Conservation (phyloP, 2,329 filamentous ascomycete genomes). For the Penicillium nordicum region DNA sequence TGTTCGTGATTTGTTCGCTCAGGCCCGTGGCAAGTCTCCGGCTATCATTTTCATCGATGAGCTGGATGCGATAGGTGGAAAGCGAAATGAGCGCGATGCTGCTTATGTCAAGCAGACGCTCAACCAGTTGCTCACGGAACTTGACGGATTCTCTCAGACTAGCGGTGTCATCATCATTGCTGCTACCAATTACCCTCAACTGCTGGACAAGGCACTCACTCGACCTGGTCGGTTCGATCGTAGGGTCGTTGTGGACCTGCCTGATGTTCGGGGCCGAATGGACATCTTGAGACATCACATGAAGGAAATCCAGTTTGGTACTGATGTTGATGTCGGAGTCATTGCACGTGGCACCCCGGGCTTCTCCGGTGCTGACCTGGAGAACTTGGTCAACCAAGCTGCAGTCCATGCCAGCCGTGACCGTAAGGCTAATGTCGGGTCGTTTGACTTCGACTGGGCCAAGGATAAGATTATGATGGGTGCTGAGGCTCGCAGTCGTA, state of each 20-base stretch:
- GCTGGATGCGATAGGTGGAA: constrained; percentile 88
- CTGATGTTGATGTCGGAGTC: constrained; percentile 76
- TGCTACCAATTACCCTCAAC: constrained; percentile 92
- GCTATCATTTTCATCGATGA: constrained; percentile 96
- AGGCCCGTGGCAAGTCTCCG: constrained; percentile 80
- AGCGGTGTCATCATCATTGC: constrained; percentile 93
- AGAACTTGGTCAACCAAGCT: constrained; percentile 95
- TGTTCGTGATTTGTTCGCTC: constrained; percentile 84
- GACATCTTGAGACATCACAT: constrained; percentile 92
- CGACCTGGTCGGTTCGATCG: constrained; percentile 94
- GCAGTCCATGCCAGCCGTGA: constrained; percentile 90
- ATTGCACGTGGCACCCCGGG: constrained; percentile 86
- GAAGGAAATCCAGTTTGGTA: constrained; percentile 77
- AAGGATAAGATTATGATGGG: constrained; percentile 99
- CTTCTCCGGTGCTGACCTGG: constrained; percentile 90
- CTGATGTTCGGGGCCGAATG: constrained; percentile 88
- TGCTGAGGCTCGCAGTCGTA: constrained; percentile 81
- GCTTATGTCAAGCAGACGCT: constrained; percentile 96
- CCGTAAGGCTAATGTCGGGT: constrained; percentile 70
- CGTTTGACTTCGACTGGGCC: constrained; percentile 89
- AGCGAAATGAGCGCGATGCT: constrained; percentile 86
- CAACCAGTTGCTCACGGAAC: constrained; percentile 92
- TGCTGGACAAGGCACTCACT: constrained; percentile 90
- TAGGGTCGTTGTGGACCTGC: constrained; percentile 81
- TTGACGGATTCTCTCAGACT: constrained; percentile 94